Percentiles rank a stretch among this genome's conserved stretches.
Evolutionary conservation across 2,329 filamentous ascomycete species (phyloP).

Genomic region (Akanthomyces lecanii): DNA sequence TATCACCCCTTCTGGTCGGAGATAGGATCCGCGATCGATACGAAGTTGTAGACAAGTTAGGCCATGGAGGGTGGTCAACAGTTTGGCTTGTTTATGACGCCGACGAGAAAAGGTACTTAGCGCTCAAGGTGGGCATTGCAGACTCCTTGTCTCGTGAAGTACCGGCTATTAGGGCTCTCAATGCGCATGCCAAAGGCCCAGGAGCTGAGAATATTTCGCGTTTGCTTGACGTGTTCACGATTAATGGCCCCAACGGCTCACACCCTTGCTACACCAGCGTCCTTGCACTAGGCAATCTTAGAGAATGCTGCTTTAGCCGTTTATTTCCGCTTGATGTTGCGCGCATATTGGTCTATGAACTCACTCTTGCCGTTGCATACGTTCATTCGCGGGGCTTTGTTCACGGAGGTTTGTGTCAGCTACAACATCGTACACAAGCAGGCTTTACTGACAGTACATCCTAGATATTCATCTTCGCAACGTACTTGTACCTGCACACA

Average conservation of each 20-base stretch:
- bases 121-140: conserved; percentile 16
- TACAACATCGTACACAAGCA: background rate
- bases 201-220: background rate
- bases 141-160: conserved; percentile 10
- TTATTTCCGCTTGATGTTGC: conserved; percentile 13
- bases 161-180: background rate
- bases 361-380: conserved; percentile 13
- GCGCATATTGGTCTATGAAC: conserved; percentile 8
- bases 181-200: background rate
- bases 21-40: conserved; percentile 17
- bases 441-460: background rate
- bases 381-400: conserved; percentile 9
- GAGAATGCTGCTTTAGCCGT: background rate
- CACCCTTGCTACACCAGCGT: conserved; percentile 12
- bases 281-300: background rate
- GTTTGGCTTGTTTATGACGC: conserved; percentile 19
- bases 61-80: conserved; percentile 17
- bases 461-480: conserved; percentile 4
- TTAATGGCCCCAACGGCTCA: background rate
- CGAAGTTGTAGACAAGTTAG: conserved; percentile 18
- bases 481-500: background rate
- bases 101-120: conserved; percentile 4
- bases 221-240: conserved; percentile 12
- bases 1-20: conserved; percentile 17
- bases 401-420: conserved; percentile 15